Evolutionary conservation across 306 rosid genomes (phyloP), one percentile per base, ranked within the genome.

Genomic region (Gleditsia sinensis): DNA sequence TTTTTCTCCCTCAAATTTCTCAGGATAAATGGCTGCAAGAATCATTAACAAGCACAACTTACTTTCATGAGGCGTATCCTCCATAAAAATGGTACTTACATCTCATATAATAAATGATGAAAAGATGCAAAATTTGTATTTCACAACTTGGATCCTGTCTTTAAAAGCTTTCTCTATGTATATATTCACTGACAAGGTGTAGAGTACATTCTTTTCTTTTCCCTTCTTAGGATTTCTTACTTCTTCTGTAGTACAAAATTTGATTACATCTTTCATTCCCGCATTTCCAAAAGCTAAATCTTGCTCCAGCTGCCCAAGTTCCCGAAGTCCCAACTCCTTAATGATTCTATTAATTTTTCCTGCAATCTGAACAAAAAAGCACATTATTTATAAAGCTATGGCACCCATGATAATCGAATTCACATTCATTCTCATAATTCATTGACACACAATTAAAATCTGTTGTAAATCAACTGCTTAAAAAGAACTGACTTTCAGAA

Each of bases 271-370:
- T 83, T 91, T 91, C 82, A 84, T 86, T 80, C 96, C 97, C 3
- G 98, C 97, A 78, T 94, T 96, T 73, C 98, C 97, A 71, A 94
- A 91, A 83, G 89, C 98, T 71, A 94, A 92, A 78, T 91, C 88
- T 86, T 91, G 98, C 82, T 91, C 97, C 54, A 94, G 79, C 85
- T 91, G 88, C 36, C 98, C 98, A 58, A 94, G 78, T 74, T 91
- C 97, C 69, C 85, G 83, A 67, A 94, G 97, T 66, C 88, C 94
- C 40, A 82, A 74, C 50, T 91, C 98, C 88, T 80, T 88, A 69
- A 94, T 94, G 17, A 82, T 80, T 74, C 62, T 80, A 81, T 91
- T 91, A 46, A 94, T 80, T 81, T 91, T 94, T 66, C 93, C 92
- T 5, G 96, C 97, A 82, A 94, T 91, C 98, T 94, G 89, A 58